Evolutionary conservation across 805 yeast genomes (phyloP), one percentile per base, ranked within the genome.

Genomic region (Tetrapisispora taiwanensis): DNA sequence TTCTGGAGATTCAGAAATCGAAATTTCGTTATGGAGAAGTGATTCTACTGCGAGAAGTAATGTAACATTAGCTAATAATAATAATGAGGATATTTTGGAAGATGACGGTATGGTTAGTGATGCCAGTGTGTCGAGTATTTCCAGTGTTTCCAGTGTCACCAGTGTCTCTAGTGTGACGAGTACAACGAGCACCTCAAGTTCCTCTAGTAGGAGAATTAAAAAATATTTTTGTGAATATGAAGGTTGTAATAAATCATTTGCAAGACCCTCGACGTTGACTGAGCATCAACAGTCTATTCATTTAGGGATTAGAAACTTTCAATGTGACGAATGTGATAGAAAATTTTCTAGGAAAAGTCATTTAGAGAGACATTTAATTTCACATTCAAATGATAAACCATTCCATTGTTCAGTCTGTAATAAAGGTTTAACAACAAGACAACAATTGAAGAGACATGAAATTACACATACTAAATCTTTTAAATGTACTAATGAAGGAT

Each of bases 371-470:
- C 98, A 92, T 59, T 49, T 68, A 43, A 60, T 82, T 20, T 76
- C 86, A 17, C 96, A 89, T 58, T 49, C 69, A 2, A 70, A 67
- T 1, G 74, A 71, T 3, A 84, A 83, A 53, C 95, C 95, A 0
- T 79, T 73, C 56, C 74, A 71, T 35, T 89, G 97, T 56, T 61
- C 77, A 0, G 59, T 71, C 1, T 92, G 98, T 59, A 80, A 81
- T 1, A 88, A 87, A 61, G 95, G 95, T 3, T 81, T 84, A 42
- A 81, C 79, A 42, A 74, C 95, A 0, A 61, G 60, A 42, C 97
- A 92, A 64, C 97, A 89, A 56, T 68, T 87, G 45, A 76, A 73
- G 48, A 72, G 95, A 43, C 98, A 92, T 60, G 87, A 81, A 63
- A 72, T 75, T 32, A 82, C 95, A 2, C 97, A 92, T 59, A 77